Conservation (phyloP, 305 asterid genomes). For the Fraxinus albicans region DNA sequence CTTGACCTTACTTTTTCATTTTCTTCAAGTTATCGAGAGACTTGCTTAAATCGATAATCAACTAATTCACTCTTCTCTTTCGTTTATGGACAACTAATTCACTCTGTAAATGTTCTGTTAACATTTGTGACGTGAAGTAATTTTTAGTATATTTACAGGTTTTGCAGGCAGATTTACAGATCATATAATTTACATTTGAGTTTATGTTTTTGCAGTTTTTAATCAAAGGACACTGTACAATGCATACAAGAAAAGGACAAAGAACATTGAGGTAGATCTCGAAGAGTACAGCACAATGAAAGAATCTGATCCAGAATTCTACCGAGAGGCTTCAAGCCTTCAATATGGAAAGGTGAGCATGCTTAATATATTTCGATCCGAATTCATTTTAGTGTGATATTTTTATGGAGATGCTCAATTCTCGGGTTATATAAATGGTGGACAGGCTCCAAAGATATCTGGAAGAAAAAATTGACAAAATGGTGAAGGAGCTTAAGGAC, state of each 20-base stretch:
- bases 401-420: neutral
- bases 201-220: constrained; percentile 56
- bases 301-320: constrained; percentile 90
- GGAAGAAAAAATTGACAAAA: constrained; percentile 73
- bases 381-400: too few relatives aligned
- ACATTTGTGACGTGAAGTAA: neutral
- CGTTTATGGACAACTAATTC: neutral
- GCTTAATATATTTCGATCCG: neutral
- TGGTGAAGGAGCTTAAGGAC: constrained; percentile 83
- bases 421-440: constrained; percentile 1
- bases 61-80: too few relatives aligned
- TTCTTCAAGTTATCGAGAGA: too few relatives aligned
- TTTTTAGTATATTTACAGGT: neutral
- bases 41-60: too few relatives aligned
- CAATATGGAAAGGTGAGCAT: constrained; percentile 81
- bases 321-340: constrained; percentile 89
- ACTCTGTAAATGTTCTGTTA: neutral
- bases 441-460: constrained; percentile 74
- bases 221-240: constrained; percentile 75
- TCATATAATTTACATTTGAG: neutral
- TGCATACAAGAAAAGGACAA: constrained; percentile 85
- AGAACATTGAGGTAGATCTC: constrained; percentile 56
- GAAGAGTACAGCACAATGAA: constrained; percentile 75
- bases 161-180: neutral
- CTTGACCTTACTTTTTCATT: neutral